Evolutionary conservation across 805 yeast genomes (phyloP).

Genomic region (Wickerhamiella parazyma): DNA sequence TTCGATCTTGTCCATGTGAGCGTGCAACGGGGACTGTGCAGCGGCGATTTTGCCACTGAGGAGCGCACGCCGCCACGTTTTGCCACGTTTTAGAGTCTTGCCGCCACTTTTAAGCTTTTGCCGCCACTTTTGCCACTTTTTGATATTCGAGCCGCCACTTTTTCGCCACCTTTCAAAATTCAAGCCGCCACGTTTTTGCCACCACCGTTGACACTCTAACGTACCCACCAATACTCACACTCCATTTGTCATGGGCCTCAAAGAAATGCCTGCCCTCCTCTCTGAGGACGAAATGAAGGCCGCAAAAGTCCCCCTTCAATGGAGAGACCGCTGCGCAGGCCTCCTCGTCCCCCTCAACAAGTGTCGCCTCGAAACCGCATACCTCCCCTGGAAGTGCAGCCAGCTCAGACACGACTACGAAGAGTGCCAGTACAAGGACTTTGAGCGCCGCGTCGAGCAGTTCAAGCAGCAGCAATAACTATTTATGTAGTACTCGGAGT

Average conservation of each 20-base stretch:
- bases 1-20: conserved; percentile 4
- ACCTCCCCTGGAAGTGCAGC: conserved; percentile 56
- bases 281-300: conserved; percentile 75
- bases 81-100: no score
- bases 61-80: no score
- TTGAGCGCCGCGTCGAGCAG: conserved; percentile 65
- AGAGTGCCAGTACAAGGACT: conserved; percentile 72
- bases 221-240: neutral
- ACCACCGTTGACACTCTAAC: neutral
- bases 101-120: no score
- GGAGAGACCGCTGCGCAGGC: conserved; percentile 73
- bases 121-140: no score
- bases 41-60: no score
- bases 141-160: no score
- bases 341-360: conserved; percentile 46
- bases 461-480: conserved; percentile 34
- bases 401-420: conserved; percentile 76
- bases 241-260: conserved; percentile 22
- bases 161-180: no score
- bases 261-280: conserved; percentile 26
- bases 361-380: conserved; percentile 44
- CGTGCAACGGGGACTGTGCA: no score
- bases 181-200: no score
- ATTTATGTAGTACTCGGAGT: neutral
- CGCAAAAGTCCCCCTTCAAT: conserved; percentile 60